These are phyloP conservation scores for Rosellinia necatrix DNA, from an alignment of 2,329 filamentous ascomycete genomes.

Conservation along the genomic window DNA sequence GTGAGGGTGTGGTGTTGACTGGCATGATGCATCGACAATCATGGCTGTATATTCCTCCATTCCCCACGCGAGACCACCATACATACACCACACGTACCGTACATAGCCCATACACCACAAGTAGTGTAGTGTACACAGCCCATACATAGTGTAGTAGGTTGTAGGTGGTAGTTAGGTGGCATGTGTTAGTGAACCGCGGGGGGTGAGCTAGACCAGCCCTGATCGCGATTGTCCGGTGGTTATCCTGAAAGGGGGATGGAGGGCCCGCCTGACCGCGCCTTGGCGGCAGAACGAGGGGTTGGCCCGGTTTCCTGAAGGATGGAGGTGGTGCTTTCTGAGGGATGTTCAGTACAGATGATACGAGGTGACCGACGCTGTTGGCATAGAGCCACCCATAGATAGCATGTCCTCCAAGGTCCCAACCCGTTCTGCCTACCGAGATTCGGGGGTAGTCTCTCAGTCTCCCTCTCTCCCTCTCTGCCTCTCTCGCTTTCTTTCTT, in stretches of 20 bases:
- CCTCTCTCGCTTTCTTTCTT: slow-evolving; percentile 1
- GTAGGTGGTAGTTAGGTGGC: no score
- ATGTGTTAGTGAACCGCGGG: slow-evolving; percentile 14
- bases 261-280: slow-evolving; percentile 26
- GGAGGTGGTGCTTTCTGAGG: not conserved
- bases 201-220: slow-evolving; percentile 8
- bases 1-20: slow-evolving; percentile 6
- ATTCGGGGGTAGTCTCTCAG: no score
- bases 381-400: slow-evolving; percentile 12
- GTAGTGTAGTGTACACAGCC: no score
- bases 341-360: slow-evolving; percentile 8
- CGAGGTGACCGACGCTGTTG: slow-evolving; percentile 17
- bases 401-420: not conserved
- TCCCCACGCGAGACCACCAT: no score
- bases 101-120: no score
- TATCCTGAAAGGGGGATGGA: slow-evolving; percentile 23
- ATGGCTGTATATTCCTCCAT: slow-evolving; percentile 6
- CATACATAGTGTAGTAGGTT: no score
- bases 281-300: slow-evolving; percentile 28
- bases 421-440: not conserved
- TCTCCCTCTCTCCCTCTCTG: not conserved
- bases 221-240: slow-evolving; percentile 10
- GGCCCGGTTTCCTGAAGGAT: no score
- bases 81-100: not conserved
- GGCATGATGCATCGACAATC: slow-evolving; percentile 16